phyloP scores from a whole-genome alignment of 805 yeast species.

The Metschnikowia anglica region DNA sequence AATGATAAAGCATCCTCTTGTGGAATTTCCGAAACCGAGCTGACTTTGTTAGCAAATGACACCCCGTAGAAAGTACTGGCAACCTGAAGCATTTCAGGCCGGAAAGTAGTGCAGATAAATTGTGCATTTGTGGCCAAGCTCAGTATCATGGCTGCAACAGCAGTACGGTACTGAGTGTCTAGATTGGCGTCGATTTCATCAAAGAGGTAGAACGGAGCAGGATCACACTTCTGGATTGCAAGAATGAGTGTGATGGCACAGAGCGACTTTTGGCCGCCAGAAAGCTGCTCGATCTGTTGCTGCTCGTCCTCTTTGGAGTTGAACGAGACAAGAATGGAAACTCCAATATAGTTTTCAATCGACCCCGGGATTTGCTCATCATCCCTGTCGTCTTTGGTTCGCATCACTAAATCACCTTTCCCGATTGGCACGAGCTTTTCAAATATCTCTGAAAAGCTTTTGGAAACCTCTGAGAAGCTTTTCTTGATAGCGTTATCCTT shows the following conservation, averaged over 20 bases:
- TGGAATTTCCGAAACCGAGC: slow-evolving; percentile 69
- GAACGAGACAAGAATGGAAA: slow-evolving; percentile 84
- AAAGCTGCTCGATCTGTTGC: slow-evolving; percentile 81
- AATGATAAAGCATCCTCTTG: slow-evolving; percentile 77
- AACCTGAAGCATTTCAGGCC: slow-evolving; percentile 86
- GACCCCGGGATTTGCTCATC: slow-evolving; percentile 21
- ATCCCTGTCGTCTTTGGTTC: slow-evolving; percentile 30
- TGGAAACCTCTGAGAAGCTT: slow-evolving; percentile 75
- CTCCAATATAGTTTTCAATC: slow-evolving; percentile 70
- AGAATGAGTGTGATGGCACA: slow-evolving; percentile 92
- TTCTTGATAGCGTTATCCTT: slow-evolving; percentile 79
- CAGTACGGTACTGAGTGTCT: slow-evolving; percentile 85
- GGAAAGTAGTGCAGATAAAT: slow-evolving; percentile 93
- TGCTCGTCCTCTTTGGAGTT: slow-evolving; percentile 84
- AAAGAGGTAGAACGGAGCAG: slow-evolving; percentile 94
- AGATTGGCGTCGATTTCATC: slow-evolving; percentile 97
- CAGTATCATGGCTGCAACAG: slow-evolving; percentile 77
- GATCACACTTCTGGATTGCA: slow-evolving; percentile 93
- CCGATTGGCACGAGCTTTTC: slow-evolving; percentile 83
- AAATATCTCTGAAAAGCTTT: slow-evolving; percentile 71
- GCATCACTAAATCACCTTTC: slow-evolving; percentile 70
- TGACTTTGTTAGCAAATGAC: slow-evolving; percentile 75
- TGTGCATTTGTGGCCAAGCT: slow-evolving; percentile 70
- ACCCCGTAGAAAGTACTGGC: slow-evolving; percentile 91
- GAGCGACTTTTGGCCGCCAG: slow-evolving; percentile 97